phyloP scores from a whole-genome alignment of 495 filamentous ascomycete genomes.

The Xylaria sp. region DNA sequence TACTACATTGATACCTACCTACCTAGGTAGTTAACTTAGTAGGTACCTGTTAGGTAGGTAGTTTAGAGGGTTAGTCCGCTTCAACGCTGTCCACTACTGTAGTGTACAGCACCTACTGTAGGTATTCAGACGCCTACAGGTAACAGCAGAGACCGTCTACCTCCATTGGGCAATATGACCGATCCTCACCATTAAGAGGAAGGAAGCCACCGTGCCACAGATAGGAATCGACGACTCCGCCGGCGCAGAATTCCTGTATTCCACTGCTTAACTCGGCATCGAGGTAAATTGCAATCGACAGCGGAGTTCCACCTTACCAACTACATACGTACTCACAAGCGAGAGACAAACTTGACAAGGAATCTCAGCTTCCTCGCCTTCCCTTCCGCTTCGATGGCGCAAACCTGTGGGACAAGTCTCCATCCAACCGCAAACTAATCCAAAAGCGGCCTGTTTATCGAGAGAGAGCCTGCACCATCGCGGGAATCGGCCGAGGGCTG shows the following conservation, averaged over 20 bases:
- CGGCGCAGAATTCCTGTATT: background rate
- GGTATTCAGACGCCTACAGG: background rate
- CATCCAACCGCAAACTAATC: slow-evolving; percentile 19
- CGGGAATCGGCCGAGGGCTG: slow-evolving; percentile 5
- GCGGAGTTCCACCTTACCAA: background rate
- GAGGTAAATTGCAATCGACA: background rate
- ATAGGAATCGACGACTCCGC: background rate
- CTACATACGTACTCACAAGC: background rate
- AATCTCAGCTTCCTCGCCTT: slow-evolving; percentile 9
- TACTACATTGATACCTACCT: no score
- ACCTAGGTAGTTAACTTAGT: no score
- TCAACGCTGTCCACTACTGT: background rate
- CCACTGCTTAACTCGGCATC: background rate
- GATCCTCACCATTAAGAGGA: slow-evolving; percentile 16
- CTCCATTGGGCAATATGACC: slow-evolving; percentile 18
- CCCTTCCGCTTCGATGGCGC: slow-evolving; percentile 9
- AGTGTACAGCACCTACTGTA: background rate
- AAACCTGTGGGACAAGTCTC: background rate
- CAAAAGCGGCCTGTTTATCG: background rate
- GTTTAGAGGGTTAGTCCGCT: background rate
- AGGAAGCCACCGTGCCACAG: background rate
- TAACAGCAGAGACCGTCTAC: background rate
- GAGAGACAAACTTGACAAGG: slow-evolving; percentile 7
- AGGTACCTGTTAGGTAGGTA: no score
- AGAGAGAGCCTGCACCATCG: background rate